Evolutionary conservation across 805 yeast species (phyloP).

Genomic region (Wickerhamiella spandovensis): DNA sequence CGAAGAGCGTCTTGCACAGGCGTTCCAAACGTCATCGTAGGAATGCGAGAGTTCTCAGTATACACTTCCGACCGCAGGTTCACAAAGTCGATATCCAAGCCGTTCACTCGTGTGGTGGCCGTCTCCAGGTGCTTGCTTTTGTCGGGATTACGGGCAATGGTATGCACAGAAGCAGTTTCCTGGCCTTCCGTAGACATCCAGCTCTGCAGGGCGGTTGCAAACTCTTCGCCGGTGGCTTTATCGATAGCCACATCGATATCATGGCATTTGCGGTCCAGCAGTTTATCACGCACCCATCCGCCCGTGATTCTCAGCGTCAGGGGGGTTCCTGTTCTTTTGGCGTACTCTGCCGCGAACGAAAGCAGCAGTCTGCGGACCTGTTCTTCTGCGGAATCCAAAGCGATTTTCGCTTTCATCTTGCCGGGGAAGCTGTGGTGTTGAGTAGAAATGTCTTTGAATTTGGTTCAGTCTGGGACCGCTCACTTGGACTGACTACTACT

Average conservation of each 20-base stretch:
- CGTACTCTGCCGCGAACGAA: conserved; percentile 20
- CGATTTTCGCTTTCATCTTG: conserved; percentile 11
- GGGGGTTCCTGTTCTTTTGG: conserved; percentile 10
- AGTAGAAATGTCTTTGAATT: too few species aligned
- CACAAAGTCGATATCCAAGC: conserved; percentile 84
- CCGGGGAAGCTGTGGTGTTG: not conserved
- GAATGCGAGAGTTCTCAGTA: conserved; percentile 75
- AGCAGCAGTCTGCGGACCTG: conserved; percentile 22
- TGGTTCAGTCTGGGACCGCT: too few species aligned
- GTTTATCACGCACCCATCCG: conserved; percentile 96
- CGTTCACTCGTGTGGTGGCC: conserved; percentile 78
- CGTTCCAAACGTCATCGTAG: conserved; percentile 69
- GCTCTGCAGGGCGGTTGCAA: conserved; percentile 52
- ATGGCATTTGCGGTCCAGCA: conserved; percentile 64
- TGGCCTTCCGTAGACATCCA: conserved; percentile 27
- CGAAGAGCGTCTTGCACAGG: conserved; percentile 84
- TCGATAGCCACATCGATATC: conserved; percentile 91
- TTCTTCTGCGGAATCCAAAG: conserved; percentile 21
- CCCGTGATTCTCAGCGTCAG: conserved; percentile 75
- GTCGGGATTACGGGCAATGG: conserved; percentile 84
- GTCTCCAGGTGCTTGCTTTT: conserved; percentile 95
- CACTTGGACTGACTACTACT: too few species aligned
- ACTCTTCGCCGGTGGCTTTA: conserved; percentile 68
- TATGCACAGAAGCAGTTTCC: conserved; percentile 40
- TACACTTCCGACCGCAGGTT: conserved; percentile 81